Evolutionary conservation across 2,329 filamentous ascomycete species (phyloP), one percentile per base, ranked within the genome.

Genomic region (Chaetothyriales sp.): DNA sequence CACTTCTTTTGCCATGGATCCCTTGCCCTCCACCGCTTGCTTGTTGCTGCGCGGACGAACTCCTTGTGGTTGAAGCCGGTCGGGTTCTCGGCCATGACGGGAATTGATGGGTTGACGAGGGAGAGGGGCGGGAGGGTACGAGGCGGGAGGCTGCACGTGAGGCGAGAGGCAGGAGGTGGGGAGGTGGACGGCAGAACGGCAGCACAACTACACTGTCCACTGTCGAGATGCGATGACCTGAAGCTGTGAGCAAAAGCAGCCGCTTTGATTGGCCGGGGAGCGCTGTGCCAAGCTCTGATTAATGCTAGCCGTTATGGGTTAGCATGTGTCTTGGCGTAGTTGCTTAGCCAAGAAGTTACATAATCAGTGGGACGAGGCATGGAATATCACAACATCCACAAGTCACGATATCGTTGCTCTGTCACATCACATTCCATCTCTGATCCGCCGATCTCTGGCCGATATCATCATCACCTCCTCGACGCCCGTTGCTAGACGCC

Each of bases 51-150:
- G 43, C 54, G 46, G 18, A 54, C 56, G 43, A 60, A 58, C 20
- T 56, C 52, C 66, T 79, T 80, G 63, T 87, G 77, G 73, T 92
- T 83, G 77, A 96, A 96, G 71, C 90, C 90, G 63, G 90, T 95
- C 70, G 93, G 79, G 76, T 86, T 88, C 32, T 39, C 8, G 32
- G 32, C 32, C 32, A 39, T 39, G 32, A 15, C 32, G 32, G 32
- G 15, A 15, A 12, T 39, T 2, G 32, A 39, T 5, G 32, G 9
- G 32, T 15, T 65, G 43, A 50, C 25, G 55, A 39, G 42, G 53
- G 52, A 26, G 52, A 15, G 15, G 9, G 2, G 32, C 32, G 32
- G 32, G 15, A n/a, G 32, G 12, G 15, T 39, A 25, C 42, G 32
- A 10, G 43, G 46, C 18, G 52, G 43, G 46, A 50, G 51, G 32